Evolutionary conservation across 116 monocot genomes (phyloP).

Genomic region (Papilionanthe hybrid): DNA sequence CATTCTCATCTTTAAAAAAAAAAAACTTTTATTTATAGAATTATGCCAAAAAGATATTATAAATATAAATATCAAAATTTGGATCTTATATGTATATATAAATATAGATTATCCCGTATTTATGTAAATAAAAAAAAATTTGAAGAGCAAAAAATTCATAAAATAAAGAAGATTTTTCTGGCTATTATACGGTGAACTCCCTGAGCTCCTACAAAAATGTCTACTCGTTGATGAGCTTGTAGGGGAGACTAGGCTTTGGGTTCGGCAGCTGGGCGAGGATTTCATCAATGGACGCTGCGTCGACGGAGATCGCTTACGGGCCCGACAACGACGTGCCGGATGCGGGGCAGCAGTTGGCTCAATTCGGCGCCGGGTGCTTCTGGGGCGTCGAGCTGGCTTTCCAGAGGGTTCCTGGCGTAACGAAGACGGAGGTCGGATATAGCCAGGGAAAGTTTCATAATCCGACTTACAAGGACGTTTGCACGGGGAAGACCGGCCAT

Average conservation of each 20-base stretch:
- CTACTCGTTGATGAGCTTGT: constrained; percentile 43
- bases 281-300: constrained; percentile 13
- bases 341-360: constrained; percentile 47
- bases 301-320: constrained; percentile 39
- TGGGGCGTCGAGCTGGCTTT: constrained; percentile 84
- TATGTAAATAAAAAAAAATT: no score
- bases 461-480: constrained; percentile 75
- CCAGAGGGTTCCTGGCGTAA: constrained; percentile 76
- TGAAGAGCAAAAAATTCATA: no score
- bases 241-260: constrained; percentile 45
- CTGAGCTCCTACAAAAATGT: neutral
- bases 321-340: constrained; percentile 58
- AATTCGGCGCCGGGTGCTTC: constrained; percentile 86
- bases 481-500: constrained; percentile 61
- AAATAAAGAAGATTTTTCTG: no score
- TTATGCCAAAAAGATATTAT: no score
- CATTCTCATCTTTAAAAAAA: no score
- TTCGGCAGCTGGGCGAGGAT: constrained; percentile 21
- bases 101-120: no score
- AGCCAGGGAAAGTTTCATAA: constrained; percentile 59
- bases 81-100: no score
- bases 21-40: no score
- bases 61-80: no score
- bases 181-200: no score
- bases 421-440: constrained; percentile 79